A percentile compares a stretch with the other conserved stretches of the same genome.
Conservation (phyloP, 768 basidiomycete genomes). For the Pilatotrama ljubarskyi region DNA sequence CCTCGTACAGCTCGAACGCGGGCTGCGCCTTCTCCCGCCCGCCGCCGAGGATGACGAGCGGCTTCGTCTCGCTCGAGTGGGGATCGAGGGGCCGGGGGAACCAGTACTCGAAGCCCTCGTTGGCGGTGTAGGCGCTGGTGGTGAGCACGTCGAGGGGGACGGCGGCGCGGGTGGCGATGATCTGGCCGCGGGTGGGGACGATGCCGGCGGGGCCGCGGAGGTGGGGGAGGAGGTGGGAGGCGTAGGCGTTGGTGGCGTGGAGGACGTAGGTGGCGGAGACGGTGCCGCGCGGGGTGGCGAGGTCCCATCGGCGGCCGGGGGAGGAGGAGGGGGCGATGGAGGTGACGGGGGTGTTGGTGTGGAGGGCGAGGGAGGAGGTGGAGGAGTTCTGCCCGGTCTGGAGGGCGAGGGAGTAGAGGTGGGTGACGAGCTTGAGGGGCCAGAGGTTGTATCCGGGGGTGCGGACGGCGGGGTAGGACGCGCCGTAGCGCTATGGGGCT, state of each 20-base stretch:
- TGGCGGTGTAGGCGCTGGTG: constrained; percentile 42
- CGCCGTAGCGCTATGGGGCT: constrained; percentile 39
- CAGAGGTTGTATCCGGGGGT: constrained; percentile 66
- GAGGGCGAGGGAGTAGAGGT: constrained; percentile 51
- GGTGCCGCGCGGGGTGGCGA: constrained; percentile 67
- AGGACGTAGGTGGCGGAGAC: constrained; percentile 65
- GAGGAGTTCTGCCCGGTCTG: constrained; percentile 19
- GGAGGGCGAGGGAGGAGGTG: constrained; percentile 50
- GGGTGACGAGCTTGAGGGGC: constrained; percentile 80
- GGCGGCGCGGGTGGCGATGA: constrained; percentile 47
- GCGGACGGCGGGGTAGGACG: constrained; percentile 52
- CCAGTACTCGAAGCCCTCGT: constrained; percentile 71
- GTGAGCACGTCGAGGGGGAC: constrained; percentile 42
- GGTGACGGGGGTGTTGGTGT: constrained; percentile 74
- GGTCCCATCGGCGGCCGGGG: constrained; percentile 48
- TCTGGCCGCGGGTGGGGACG: constrained; percentile 73
- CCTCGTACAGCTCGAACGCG: constrained; percentile 49
- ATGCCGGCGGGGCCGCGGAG: constrained; percentile 56
- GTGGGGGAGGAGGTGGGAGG: constrained; percentile 73
- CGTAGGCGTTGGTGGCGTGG: constrained; percentile 88
- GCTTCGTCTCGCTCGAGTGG: constrained; percentile 37
- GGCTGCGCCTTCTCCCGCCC: constrained; percentile 49
- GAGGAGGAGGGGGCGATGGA: constrained; percentile 32
- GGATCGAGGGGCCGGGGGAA: constrained; percentile 61
- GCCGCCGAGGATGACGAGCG: constrained; percentile 75